phyloP scores from a whole-genome alignment of 2,329 filamentous ascomycete genomes.

The Geoglossum cookeanum region DNA sequence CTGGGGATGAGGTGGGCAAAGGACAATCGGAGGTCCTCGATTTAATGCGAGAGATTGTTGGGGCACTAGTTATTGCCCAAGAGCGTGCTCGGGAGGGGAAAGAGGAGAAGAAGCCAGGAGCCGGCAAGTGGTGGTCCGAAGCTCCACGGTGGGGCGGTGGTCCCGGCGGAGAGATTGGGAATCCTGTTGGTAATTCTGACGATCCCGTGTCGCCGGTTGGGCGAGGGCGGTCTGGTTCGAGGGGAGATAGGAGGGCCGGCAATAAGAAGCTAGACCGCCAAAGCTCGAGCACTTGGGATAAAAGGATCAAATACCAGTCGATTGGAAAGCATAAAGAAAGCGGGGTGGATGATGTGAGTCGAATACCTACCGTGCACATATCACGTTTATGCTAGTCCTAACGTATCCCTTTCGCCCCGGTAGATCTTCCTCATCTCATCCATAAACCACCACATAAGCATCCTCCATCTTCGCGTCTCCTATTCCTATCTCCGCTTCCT shows the following conservation, averaged over 20 bases:
- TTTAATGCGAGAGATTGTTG: slow-evolving; percentile 36
- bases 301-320: slow-evolving; percentile 33
- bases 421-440: slow-evolving; percentile 43
- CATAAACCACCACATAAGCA: slow-evolving; percentile 41
- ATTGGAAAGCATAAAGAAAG: slow-evolving; percentile 31
- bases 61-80: slow-evolving; percentile 37
- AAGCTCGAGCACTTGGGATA: slow-evolving; percentile 34
- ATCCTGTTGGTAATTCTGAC: slow-evolving; percentile 9
- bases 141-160: slow-evolving; percentile 37
- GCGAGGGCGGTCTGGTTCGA: slow-evolving; percentile 1
- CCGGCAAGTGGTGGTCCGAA: slow-evolving; percentile 41
- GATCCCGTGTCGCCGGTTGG: slow-evolving; percentile 14
- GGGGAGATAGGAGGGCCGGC: slow-evolving; percentile 2
- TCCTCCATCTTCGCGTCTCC: slow-evolving; percentile 39
- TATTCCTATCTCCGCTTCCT: slow-evolving; percentile 35
- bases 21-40: slow-evolving; percentile 27
- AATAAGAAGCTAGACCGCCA: slow-evolving; percentile 13
- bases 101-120: slow-evolving; percentile 28
- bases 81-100: slow-evolving; percentile 38
- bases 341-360: slow-evolving; percentile 34
- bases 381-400: slow-evolving; percentile 3
- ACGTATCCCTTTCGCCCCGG: neutral
- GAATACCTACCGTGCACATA: neutral
- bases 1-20: slow-evolving; percentile 5
- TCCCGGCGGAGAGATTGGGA: slow-evolving; percentile 24